Evolutionary conservation across 108 stramenopile species (phyloP).

Genomic region (Ochromonas danica): DNA sequence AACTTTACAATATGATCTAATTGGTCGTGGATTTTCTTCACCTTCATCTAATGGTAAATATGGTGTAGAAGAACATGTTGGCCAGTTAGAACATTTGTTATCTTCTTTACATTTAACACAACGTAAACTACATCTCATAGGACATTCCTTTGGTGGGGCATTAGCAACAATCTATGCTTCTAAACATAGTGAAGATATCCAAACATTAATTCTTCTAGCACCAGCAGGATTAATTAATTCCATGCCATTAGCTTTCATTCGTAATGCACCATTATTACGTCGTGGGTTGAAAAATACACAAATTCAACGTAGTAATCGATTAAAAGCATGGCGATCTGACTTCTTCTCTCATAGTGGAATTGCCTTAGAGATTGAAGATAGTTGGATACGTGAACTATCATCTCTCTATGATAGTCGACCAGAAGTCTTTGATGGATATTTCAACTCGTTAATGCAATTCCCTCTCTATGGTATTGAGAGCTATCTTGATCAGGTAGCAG

Average conservation of each 20-base stretch:
- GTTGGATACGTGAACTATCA: neutral
- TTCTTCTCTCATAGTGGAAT: neutral
- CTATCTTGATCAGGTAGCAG: neutral
- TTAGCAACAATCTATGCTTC: slow-evolving; percentile 9
- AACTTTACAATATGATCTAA: slow-evolving; percentile 20
- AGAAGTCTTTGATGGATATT: neutral
- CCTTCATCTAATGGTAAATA: neutral
- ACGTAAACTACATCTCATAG: neutral
- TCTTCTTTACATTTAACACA: neutral
- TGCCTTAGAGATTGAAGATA: neutral
- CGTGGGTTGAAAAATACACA: neutral
- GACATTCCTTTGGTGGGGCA: neutral
- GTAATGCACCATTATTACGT: neutral
- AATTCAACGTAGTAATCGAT: neutral
- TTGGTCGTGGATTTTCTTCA: slow-evolving; percentile 19
- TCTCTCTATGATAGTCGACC: neutral
- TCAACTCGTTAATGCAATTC: neutral
- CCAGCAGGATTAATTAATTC: slow-evolving; percentile 6
- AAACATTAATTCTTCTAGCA: slow-evolving; percentile 3
- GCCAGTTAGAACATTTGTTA: neutral
- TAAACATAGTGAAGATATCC: neutral
- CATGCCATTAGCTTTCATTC: neutral
- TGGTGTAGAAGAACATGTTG: slow-evolving; percentile 10
- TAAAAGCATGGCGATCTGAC: neutral
- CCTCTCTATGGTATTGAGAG: neutral